Conservation (phyloP, 2,329 filamentous ascomycete species). For the Diaporthe citriasiana region DNA sequence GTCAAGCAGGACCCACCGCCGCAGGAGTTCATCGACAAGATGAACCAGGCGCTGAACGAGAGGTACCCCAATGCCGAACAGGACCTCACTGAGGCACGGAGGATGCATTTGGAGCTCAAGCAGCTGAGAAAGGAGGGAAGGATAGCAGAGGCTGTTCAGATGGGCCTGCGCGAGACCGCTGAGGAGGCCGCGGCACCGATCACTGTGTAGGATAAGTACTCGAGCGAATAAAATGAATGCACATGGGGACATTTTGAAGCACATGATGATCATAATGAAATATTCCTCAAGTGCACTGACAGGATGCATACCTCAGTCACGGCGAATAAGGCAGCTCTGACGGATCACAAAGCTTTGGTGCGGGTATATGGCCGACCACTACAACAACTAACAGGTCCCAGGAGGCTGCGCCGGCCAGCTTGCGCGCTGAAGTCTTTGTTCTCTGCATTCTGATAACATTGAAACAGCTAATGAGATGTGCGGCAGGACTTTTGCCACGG, state of each 20-base stretch:
- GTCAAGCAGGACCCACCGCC: constrained; percentile 81
- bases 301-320: neutral
- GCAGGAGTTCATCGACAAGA: constrained; percentile 63
- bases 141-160: constrained; percentile 52
- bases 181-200: neutral
- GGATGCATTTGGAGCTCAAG: constrained; percentile 68
- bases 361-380: neutral
- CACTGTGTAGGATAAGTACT: constrained; percentile 16
- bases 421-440: neutral
- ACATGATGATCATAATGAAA: neutral
- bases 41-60: constrained; percentile 59
- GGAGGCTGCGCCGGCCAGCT: neutral
- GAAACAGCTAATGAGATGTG: neutral
- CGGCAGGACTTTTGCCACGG: neutral
- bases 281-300: too few relatives aligned
- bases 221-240: constrained; percentile 10
- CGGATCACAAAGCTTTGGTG: too few relatives aligned
- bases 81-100: constrained; percentile 63
- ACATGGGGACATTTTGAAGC: neutral
- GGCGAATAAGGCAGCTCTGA: neutral
- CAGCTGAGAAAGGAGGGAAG: constrained; percentile 59
- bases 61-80: constrained; percentile 62
- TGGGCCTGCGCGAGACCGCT: constrained; percentile 44
- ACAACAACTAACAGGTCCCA: neutral
- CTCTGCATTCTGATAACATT: neutral